Evolutionary conservation across 2,329 filamentous ascomycete species (phyloP).

Genomic region (Simplicillium sp.): DNA sequence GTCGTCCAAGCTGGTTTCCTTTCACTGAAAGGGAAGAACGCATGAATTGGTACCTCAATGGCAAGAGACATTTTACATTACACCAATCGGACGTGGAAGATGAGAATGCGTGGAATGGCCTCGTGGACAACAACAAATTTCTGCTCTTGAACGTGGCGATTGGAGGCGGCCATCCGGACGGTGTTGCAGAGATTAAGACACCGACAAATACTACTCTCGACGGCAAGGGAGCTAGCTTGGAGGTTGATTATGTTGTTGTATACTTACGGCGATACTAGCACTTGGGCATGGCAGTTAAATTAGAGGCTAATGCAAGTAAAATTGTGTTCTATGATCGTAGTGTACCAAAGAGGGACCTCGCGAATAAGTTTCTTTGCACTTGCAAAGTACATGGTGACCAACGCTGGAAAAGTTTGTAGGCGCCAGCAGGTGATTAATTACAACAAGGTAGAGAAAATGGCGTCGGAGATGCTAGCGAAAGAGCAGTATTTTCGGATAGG

Average conservation of each 20-base stretch:
- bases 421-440: too few species aligned
- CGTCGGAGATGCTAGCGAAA: too few species aligned
- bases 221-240: constrained; percentile 21
- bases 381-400: too few species aligned
- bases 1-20: constrained; percentile 8
- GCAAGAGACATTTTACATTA: constrained; percentile 15
- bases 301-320: too few species aligned
- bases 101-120: constrained; percentile 17
- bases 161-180: constrained; percentile 26
- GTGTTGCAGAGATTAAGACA: constrained; percentile 18
- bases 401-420: too few species aligned
- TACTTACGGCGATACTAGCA: too few species aligned
- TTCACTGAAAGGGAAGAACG: constrained; percentile 18
- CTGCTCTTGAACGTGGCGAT: constrained; percentile 30
- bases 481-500: too few species aligned
- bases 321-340: too few species aligned
- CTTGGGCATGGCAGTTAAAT: too few species aligned
- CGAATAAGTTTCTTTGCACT: too few species aligned
- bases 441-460: too few species aligned
- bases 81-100: constrained; percentile 16
- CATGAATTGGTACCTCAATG: constrained; percentile 26
- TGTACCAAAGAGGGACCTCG: too few species aligned
- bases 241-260: constrained; percentile 29
- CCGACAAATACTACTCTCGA: constrained; percentile 22
- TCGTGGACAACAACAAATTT: constrained; percentile 21